phyloP scores from a whole-genome alignment of 345 rosid genomes.

The Arabis alpina region DNA sequence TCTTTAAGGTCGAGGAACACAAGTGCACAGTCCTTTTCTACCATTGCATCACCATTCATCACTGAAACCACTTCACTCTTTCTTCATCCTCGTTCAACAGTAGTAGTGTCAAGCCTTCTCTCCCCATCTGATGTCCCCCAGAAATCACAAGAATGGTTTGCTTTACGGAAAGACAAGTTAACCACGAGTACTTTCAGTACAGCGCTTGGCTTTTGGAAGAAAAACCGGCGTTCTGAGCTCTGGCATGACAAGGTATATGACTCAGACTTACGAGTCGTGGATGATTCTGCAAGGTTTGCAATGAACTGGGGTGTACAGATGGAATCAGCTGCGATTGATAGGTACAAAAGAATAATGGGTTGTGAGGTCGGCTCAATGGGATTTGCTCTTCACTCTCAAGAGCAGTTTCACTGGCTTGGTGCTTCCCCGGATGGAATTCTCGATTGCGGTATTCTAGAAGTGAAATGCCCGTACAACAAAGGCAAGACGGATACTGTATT shows the following conservation, averaged over 20 bases:
- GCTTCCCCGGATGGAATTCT: constrained; percentile 96
- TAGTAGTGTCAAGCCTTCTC: constrained; percentile 48
- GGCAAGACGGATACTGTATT: constrained; percentile 80
- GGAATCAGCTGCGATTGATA: constrained; percentile 73
- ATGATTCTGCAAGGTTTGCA: constrained; percentile 54
- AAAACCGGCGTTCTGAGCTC: constrained; percentile 73
- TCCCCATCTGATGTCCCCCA: constrained; percentile 67
- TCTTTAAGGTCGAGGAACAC: constrained; percentile 37
- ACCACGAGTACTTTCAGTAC: constrained; percentile 97
- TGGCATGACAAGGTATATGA: constrained; percentile 89
- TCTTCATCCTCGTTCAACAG: constrained; percentile 48
- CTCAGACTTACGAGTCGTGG: constrained; percentile 42
- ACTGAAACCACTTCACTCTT: constrained; percentile 41
- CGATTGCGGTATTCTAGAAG: constrained; percentile 79
- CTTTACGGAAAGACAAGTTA: constrained; percentile 73
- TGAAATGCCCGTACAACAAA: constrained; percentile 93
- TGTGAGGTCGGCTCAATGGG: constrained; percentile 70
- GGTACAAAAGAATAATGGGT: constrained; percentile 75
- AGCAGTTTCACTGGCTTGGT: constrained; percentile 74
- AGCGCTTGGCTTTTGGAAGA: constrained; percentile 93
- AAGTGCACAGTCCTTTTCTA: constrained; percentile 35
- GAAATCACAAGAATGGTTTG: constrained; percentile 96
- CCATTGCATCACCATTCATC: constrained; percentile 40
- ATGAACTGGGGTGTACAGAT: constrained; percentile 89
- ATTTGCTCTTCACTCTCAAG: constrained; percentile 73